phyloP scores from a whole-genome alignment of 805 yeast species.

The Ogataea nakhonphanomensis region DNA sequence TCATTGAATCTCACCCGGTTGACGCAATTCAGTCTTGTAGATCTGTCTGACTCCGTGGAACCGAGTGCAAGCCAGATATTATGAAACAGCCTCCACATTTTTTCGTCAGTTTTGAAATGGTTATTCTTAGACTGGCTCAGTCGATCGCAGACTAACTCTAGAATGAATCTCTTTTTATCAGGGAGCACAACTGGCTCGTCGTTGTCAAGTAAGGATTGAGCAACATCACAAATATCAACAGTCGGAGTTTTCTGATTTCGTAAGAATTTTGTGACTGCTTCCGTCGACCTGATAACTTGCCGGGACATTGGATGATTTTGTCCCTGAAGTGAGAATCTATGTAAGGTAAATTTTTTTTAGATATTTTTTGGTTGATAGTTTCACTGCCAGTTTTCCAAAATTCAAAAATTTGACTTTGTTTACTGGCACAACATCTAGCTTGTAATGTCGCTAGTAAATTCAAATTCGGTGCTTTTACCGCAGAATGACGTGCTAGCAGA shows the following conservation, averaged over 20 bases:
- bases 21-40: constrained; percentile 39
- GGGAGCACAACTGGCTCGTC: constrained; percentile 46
- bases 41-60: constrained; percentile 19
- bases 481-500: not conserved
- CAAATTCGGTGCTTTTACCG: not conserved
- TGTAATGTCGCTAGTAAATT: constrained; percentile 4
- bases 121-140: constrained; percentile 45
- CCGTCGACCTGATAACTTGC: constrained; percentile 34
- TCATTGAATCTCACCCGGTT: constrained; percentile 43
- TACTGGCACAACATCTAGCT: not conserved
- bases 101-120: constrained; percentile 39
- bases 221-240: constrained; percentile 38
- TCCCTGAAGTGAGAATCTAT: not conserved
- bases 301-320: constrained; percentile 1
- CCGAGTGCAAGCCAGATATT: constrained; percentile 26
- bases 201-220: constrained; percentile 33
- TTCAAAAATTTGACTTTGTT: constrained; percentile 1
- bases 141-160: constrained; percentile 60
- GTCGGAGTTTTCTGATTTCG: constrained; percentile 50
- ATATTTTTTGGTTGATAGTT: not conserved
- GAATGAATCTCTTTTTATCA: constrained; percentile 48
- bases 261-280: constrained; percentile 52
- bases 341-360: not conserved
- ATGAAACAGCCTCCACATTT: constrained; percentile 51
- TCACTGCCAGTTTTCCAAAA: constrained; percentile 1